Base-by-base conservation (phyloP, 345 rosid species). In the Populus pruinosa region DNA sequence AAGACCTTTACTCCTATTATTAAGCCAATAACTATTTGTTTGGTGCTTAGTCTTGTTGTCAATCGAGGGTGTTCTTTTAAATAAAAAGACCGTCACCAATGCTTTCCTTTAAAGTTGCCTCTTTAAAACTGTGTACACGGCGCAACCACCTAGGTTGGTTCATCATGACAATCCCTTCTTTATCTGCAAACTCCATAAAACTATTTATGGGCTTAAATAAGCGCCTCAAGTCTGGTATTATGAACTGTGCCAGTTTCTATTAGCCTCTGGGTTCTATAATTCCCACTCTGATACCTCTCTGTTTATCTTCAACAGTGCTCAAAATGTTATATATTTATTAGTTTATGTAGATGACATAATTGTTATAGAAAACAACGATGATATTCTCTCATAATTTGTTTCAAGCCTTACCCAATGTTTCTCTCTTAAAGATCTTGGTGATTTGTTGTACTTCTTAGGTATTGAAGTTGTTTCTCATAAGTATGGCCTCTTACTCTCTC, bases 221-320 rank as follows among this genome's bases (percentile, higher is more conserved):
- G 38, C 39, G 0, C 68, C 68, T 2, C 39, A 6, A 1, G 39
- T 17, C 3, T 29, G 68, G 68, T 64, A 50, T 3, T 2, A 50
- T 12, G 1, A 39, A 2, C 0, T 39, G 0, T 1, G 10, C 0
- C 7, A 44, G 2, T 44, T 44, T 44, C 14, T 44, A 0, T 2
- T 44, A 2, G 14, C 3, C 0, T 44, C 14, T 2, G 5, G 49
- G 0, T 44, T 44, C 1, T 0, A 0, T 0, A 44, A 44, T 0
- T 44, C 16, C 0, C 17, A 44, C 3, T 10, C 5, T 10, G 49
- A 44, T 12, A 44, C 17, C 2, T 44, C 17, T 12, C 1, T 44
- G 0, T 44, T 44, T 33, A 33, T 4, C 2, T 44, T 44, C 0
- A 0, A 2, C 4, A 33, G 5, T 4, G 35, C 35, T 33, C 35